A percentile compares a stretch with the other conserved stretches of the same genome.
phyloP scores from a whole-genome alignment of 768 basidiomycete species.

The Hericium rajendrae region DNA sequence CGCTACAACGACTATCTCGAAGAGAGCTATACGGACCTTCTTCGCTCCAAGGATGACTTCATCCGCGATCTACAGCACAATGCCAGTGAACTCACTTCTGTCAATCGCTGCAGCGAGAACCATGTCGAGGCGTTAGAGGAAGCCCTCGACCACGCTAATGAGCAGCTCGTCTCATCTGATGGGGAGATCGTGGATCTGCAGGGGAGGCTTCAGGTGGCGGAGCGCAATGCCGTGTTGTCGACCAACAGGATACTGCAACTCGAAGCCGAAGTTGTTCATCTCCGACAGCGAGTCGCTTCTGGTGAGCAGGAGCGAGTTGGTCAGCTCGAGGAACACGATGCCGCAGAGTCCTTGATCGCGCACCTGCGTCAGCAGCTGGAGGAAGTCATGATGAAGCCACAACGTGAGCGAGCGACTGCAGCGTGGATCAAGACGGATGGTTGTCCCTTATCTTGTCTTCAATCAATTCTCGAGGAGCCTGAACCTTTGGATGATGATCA shows the following conservation, averaged over 20 bases:
- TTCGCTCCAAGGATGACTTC: slow-evolving; percentile 12
- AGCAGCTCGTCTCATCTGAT: slow-evolving; percentile 9
- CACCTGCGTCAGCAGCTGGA: slow-evolving; percentile 9
- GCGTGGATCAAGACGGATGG: not conserved
- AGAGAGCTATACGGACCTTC: slow-evolving; percentile 4
- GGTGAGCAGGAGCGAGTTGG: slow-evolving; percentile 5
- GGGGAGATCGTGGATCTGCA: slow-evolving; percentile 12
- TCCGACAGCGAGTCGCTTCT: slow-evolving; percentile 3
- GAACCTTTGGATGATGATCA: slow-evolving; percentile 6
- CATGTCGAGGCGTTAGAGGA: slow-evolving; percentile 7
- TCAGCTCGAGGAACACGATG: slow-evolving; percentile 4
- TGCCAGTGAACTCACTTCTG: slow-evolving; percentile 1
- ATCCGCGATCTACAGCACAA: slow-evolving; percentile 11
- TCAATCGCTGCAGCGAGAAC: not conserved
- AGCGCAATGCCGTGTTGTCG: slow-evolving; percentile 9
- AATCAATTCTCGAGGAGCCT: not conserved
- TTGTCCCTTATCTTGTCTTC: not conserved
- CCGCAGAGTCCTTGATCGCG: slow-evolving; percentile 1
- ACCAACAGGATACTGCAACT: slow-evolving; percentile 16
- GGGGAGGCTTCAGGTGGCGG: slow-evolving; percentile 11
- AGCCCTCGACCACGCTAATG: slow-evolving; percentile 5
- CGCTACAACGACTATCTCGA: slow-evolving; percentile 9
- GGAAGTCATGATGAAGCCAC: not conserved
- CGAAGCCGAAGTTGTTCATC: slow-evolving; percentile 5
- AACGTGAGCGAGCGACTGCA: not conserved